phyloP scores from a whole-genome alignment of 2,329 filamentous ascomycete genomes.

The Celoporthe dispersa region DNA sequence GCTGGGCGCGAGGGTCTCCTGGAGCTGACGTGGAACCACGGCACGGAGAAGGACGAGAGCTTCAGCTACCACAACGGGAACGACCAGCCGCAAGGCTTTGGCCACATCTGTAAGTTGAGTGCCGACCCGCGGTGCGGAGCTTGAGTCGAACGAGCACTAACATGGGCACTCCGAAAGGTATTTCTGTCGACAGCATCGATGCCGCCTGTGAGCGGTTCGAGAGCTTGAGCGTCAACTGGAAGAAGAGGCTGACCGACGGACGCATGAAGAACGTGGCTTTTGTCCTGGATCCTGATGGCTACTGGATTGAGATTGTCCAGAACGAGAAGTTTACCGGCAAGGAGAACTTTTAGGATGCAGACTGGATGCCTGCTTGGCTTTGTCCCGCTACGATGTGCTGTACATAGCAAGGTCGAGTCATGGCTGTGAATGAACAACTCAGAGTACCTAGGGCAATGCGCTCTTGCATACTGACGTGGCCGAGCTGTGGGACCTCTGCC shows the following conservation, averaged over 20 bases:
- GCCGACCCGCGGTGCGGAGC: too few species aligned
- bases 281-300: constrained; percentile 83
- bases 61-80: constrained; percentile 96
- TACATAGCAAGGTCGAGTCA: constrained; percentile 2
- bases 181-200: constrained; percentile 87
- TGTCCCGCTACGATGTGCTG: neutral
- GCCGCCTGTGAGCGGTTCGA: constrained; percentile 88
- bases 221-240: constrained; percentile 80
- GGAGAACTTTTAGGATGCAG: constrained; percentile 51
- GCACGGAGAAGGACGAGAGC: constrained; percentile 80
- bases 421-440: neutral
- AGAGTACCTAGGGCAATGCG: neutral
- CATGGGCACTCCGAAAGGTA: constrained; percentile 49
- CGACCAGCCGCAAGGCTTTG: constrained; percentile 87
- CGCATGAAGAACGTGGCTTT: constrained; percentile 95
- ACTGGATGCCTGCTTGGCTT: neutral
- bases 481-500: neutral
- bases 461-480: neutral
- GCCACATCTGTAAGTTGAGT: constrained; percentile 76
- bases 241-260: constrained; percentile 92
- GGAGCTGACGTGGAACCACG: constrained; percentile 85
- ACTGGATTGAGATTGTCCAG: constrained; percentile 82
- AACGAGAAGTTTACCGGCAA: constrained; percentile 69
- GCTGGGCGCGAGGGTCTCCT: constrained; percentile 80
- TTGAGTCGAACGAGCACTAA: neutral